Conservation (phyloP, 2,329 filamentous ascomycete genomes). For the Ampelomyces quisqualis region DNA sequence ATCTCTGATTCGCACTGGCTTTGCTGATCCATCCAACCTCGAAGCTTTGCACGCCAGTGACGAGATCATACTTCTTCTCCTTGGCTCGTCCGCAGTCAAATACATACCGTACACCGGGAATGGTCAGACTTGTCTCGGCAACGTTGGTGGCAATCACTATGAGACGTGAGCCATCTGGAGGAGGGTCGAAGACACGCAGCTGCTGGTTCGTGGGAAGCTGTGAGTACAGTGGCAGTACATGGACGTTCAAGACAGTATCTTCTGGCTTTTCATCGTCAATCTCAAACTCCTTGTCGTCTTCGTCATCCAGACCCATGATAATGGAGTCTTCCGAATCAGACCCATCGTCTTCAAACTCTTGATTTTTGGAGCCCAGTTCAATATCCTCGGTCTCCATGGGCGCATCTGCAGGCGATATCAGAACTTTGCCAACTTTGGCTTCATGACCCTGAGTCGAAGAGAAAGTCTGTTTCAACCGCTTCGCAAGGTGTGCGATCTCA, state of each 20-base stretch:
- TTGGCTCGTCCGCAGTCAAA: constrained; percentile 94
- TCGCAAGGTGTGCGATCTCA: constrained; percentile 83
- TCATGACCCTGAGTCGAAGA: constrained; percentile 50
- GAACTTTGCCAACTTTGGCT: constrained; percentile 64
- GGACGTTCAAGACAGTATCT: constrained; percentile 66
- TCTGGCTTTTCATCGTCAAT: constrained; percentile 65
- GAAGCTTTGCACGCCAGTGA: constrained; percentile 91
- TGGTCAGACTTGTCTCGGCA: constrained; percentile 94
- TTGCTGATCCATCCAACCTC: constrained; percentile 97
- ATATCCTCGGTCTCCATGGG: constrained; percentile 84
- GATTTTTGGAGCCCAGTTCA: constrained; percentile 64
- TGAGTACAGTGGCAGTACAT: constrained; percentile 92
- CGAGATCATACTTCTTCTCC: constrained; percentile 83
- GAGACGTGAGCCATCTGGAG: constrained; percentile 78
- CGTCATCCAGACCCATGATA: constrained; percentile 61
- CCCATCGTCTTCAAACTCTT: constrained; percentile 48
- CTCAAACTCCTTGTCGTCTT: constrained; percentile 64
- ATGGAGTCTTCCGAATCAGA: constrained; percentile 60
- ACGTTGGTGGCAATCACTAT: constrained; percentile 95
- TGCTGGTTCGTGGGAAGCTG: constrained; percentile 88
- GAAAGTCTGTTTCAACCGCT: constrained; percentile 71
- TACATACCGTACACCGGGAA: constrained; percentile 91
- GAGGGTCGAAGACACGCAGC: constrained; percentile 81
- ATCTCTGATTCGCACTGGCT: constrained; percentile 86
- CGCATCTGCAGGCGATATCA: constrained; percentile 73